Evolutionary conservation across 805 yeast species (phyloP).

Genomic region (Yamadazyma takamatsuzukensis): DNA sequence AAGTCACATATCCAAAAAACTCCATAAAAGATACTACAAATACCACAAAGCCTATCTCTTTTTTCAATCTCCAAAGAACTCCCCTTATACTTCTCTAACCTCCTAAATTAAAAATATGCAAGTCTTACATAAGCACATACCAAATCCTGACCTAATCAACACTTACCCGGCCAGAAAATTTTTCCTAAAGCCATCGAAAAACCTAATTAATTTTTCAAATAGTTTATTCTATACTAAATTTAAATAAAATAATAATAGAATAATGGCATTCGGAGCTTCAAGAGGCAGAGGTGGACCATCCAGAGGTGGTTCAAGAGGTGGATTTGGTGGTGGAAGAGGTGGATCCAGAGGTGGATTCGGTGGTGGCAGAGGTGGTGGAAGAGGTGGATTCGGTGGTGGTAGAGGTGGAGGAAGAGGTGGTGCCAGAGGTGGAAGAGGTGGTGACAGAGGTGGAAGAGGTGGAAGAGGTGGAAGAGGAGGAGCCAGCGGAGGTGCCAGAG

Average conservation of each 20-base stretch:
- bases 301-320: slow-evolving; percentile 50
- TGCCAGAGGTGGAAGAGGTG: slow-evolving; percentile 29
- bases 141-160: slow-evolving; percentile 1
- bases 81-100: neutral
- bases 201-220: slow-evolving; percentile 1
- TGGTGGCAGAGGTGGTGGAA: slow-evolving; percentile 42
- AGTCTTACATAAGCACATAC: slow-evolving; percentile 6
- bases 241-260: slow-evolving; percentile 8
- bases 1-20: no score
- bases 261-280: slow-evolving; percentile 75
- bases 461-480: slow-evolving; percentile 65
- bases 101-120: slow-evolving; percentile 1
- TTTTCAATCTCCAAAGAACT: neutral
- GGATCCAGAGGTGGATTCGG: slow-evolving; percentile 40
- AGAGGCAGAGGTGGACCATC: slow-evolving; percentile 52
- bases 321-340: slow-evolving; percentile 46
- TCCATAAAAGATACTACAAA: neutral
- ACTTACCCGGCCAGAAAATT: slow-evolving; percentile 2
- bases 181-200: slow-evolving; percentile 4
- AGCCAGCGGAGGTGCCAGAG: slow-evolving; percentile 76
- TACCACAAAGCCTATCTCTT: neutral
- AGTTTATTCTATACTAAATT: neutral
- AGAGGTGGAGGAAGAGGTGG: slow-evolving; percentile 55
- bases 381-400: slow-evolving; percentile 52
- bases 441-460: slow-evolving; percentile 41